Percentiles rank a stretch among this genome's conserved stretches.
Conservation (phyloP, 2,329 filamentous ascomycete genomes). For the Aureobasidium mangrovei region DNA sequence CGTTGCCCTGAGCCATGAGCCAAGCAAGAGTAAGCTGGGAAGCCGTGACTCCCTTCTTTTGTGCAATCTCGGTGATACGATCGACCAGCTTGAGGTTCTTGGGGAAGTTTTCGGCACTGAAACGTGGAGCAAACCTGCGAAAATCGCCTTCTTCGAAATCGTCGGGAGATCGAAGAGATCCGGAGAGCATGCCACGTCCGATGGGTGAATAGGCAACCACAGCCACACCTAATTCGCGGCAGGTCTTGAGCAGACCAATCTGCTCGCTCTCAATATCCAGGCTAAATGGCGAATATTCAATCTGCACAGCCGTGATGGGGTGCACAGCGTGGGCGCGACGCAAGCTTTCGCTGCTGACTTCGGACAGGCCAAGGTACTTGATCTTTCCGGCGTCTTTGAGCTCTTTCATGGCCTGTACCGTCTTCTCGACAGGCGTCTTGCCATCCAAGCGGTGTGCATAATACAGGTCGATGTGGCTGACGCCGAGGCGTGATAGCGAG, state of each 20-base stretch:
- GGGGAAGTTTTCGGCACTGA: conserved; percentile 44
- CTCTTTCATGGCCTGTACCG: conserved; percentile 35
- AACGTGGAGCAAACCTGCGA: conserved; percentile 41
- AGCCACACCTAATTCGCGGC: conserved; percentile 50
- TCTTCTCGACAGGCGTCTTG: conserved; percentile 38
- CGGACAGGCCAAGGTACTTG: conserved; percentile 43
- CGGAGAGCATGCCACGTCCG: conserved; percentile 50
- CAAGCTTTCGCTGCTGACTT: conserved; percentile 41
- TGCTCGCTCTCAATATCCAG: conserved; percentile 50
- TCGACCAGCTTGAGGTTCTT: conserved; percentile 50
- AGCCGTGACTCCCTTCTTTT: conserved; percentile 46
- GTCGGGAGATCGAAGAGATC: conserved; percentile 34
- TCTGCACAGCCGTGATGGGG: conserved; percentile 45
- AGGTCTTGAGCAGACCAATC: conserved; percentile 44
- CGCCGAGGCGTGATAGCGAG: conserved; percentile 32
- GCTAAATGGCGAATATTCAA: conserved; percentile 45
- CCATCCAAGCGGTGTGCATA: conserved; percentile 38
- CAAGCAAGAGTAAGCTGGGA: conserved; percentile 55
- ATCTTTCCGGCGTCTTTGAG: conserved; percentile 46
- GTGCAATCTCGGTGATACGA: conserved; percentile 41
- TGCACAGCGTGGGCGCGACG: conserved; percentile 42
- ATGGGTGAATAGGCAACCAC: conserved; percentile 53
- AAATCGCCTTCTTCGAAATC: conserved; percentile 45
- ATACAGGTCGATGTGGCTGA: conserved; percentile 35
- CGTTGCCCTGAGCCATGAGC: conserved; percentile 48